Base-by-base conservation (phyloP, 306 rosid genomes). In the Pterocarpus santalinus region DNA sequence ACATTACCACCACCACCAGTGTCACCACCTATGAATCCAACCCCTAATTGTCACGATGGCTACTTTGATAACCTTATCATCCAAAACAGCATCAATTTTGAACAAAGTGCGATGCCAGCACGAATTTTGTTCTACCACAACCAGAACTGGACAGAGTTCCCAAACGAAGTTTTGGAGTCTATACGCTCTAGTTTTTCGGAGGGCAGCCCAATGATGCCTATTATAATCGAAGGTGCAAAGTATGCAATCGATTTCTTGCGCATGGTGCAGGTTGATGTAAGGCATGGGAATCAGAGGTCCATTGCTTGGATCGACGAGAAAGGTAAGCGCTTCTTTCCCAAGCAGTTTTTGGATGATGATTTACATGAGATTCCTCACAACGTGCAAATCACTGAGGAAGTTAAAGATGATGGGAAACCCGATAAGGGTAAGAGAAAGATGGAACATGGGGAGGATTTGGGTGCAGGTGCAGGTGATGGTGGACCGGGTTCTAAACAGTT, bases 301-400 rank as follows among this genome's bases (percentile, higher is more conserved):
- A 86, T 92, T 66, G 86, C 97, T 17, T 92, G 97, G 97, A 76
- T 90, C 41, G 92, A 92, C 34, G 73, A 85, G 22, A 56, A 75
- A 3, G 86, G 85, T 2, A 84, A 75, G 70, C 80, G 82, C 30
- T 90, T 92, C 66, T 90, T 92, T 70, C 94, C 94, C 1, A 69
- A 4, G 61, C 34, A 34, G n/a, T 92, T 90, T 36, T 3, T 88
- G 12, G 64, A 84, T 38, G 86, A 86, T 44, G 90, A 85, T 36
- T 51, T 68, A 33, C 69, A 81, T 67, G 39, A 73, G 71, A 30
- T 1, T 44, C 0, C 6, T 38, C 10, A 10, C 51, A 44, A 8
- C 13, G 2, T 7, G 13, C 12, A 2, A 44, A 4, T 38, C 6
- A 6, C 5, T 38, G 5, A 38, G 4, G 41, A 4, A 4, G 41